Base-by-base conservation (phyloP, 495 filamentous ascomycete species). In the Xylaria venustula region DNA sequence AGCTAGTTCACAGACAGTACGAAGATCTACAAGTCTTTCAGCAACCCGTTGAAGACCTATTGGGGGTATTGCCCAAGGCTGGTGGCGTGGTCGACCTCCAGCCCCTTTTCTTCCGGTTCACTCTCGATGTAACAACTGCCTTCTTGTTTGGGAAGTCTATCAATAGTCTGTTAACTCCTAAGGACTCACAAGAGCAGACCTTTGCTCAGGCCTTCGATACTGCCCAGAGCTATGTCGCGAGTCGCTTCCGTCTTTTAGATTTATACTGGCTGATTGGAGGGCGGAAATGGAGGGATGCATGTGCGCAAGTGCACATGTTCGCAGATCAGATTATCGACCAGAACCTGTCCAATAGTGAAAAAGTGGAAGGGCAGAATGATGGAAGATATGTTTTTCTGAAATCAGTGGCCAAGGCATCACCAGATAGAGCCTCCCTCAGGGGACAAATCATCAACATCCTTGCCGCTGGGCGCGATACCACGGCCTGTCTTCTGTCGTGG, bases 101-200 rank as follows among this genome's bases (percentile, higher is more conserved):
- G 17, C 76, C 79, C 11, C 73, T 89, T 8, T 86, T 89, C 71
- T 88, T 87, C 74, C 79, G 85, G 1, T 85, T 85, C 53, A 89
- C 88, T 0, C 74, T 92, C 6, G 89, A 92, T 66, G 75, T 83
- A 9, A 85, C 87, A 1, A 90, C 88, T 2, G 86, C 90, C 50
- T 91, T 89, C 62, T 73, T 92, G 26, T 80, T 91, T 9, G 89
- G 89, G 5, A 70, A 82, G 17, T 81, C 79, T 30, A 85, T 87
- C 2, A 76, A 85, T 52, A 87, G 81, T 69, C 62, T 65, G 42
- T 63, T 73, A 40, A 61, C 61, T 19, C 61, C 65, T 37, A 36
- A 69, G 3, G 44, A 68, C 7, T 62, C 65, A 20, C 52, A 66
- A 7, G 54, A 48, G 17, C 37, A 58, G 14, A 58, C 54, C 32